These are phyloP conservation scores for Carex kokanica DNA, from an alignment of 176 grass and related monocot genomes.

Conservation along the genomic window DNA sequence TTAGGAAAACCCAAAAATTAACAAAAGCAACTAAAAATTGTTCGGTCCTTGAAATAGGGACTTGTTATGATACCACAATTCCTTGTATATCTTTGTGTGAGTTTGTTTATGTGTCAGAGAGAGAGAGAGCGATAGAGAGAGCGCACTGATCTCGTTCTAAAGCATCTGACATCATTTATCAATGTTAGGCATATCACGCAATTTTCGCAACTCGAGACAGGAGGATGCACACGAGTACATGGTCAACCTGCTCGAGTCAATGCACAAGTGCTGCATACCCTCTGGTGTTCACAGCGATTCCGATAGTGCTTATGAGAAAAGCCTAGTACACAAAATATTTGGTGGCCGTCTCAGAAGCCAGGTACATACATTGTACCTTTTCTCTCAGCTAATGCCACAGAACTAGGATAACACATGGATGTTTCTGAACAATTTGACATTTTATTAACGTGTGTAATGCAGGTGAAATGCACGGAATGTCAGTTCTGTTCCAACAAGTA, in stretches of 20 bases:
- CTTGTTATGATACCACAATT: not conserved
- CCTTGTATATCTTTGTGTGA: not conserved
- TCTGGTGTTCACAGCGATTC: slow-evolving; percentile 81
- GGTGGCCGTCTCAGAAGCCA: slow-evolving; percentile 85
- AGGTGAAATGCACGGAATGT: slow-evolving; percentile 91
- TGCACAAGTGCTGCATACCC: slow-evolving; percentile 97
- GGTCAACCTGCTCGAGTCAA: slow-evolving; percentile 96
- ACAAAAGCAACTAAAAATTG: not conserved
- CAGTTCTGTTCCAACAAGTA: slow-evolving; percentile 80
- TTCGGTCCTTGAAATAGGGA: not conserved
- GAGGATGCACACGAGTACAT: slow-evolving; percentile 98
- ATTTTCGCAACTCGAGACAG: slow-evolving; percentile 85
- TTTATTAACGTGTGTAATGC: slow-evolving; percentile 12
- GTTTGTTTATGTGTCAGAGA: not conserved
- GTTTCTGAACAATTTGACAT: slow-evolving; percentile 2
- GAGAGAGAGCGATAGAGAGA: not conserved
- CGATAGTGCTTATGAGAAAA: slow-evolving; percentile 88
- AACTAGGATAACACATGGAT: not conserved
- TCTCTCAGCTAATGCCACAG: not conserved
- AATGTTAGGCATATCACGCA: slow-evolving; percentile 72
- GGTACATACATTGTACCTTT: slow-evolving; percentile 19
- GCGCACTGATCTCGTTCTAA: not conserved
- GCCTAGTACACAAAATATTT: slow-evolving; percentile 96
- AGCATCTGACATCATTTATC: not conserved
- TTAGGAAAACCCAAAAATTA: not conserved